A percentile compares a stretch with the other conserved stretches of the same genome.
phyloP scores from a whole-genome alignment of 306 rosid genomes.

The Betula pendula region DNA sequence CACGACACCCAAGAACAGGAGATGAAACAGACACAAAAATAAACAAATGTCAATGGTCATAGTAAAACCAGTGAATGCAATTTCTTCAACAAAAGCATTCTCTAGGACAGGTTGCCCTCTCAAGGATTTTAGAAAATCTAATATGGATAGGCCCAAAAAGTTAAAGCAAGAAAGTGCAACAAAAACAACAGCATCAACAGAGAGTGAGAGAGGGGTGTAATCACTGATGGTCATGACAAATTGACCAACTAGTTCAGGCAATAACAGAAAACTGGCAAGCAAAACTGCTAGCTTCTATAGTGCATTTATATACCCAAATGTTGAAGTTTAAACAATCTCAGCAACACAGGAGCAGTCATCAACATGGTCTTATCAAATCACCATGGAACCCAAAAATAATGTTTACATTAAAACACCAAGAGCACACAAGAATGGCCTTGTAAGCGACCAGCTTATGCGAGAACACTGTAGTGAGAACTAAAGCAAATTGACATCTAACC shows the following conservation, averaged over 20 bases:
- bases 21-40: constrained; percentile 17
- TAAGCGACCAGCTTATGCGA: not conserved
- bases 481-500: not conserved
- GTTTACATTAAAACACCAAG: not conserved
- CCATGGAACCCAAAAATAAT: not conserved
- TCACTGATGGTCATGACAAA: constrained; percentile 1
- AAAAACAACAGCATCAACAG: not conserved
- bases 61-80: constrained; percentile 13
- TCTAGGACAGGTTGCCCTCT: not conserved
- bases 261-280: not conserved
- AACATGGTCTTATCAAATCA: not conserved
- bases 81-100: not conserved
- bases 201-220: not conserved
- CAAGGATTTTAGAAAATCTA: not conserved
- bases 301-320: not conserved
- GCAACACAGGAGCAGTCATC: constrained; percentile 4
- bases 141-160: constrained; percentile 1
- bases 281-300: not conserved
- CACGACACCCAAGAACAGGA: constrained; percentile 28
- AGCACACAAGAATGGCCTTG: not conserved
- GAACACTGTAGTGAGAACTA: not conserved
- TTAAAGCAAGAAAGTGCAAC: not conserved
- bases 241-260: constrained; percentile 17
- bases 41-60: constrained; percentile 10
- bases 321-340: constrained; percentile 1